Base-by-base conservation (phyloP, 225 moss, liverwort and hornwort species). In the Pseudisothecium myosuroides region DNA sequence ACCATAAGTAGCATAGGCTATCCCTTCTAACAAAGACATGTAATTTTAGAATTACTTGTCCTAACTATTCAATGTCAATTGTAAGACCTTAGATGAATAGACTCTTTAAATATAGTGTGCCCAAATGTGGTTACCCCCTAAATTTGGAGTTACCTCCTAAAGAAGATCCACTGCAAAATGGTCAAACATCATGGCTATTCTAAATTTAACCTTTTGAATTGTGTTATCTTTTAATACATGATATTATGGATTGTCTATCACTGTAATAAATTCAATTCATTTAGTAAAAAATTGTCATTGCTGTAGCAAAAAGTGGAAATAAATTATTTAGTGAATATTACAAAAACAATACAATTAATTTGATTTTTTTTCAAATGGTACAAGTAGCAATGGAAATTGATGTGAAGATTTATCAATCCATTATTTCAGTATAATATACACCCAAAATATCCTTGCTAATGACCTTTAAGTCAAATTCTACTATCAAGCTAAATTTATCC, bases 71-170 rank as follows among this genome's bases (percentile, higher is more conserved):
- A 9, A 2, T 72, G 6, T 27, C 43, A 43, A 43, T 72, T 43
- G 5, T 28, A 0, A 8, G 14, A 10, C 0, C 4, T 17, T 45
- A 41, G 0, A 28, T 9, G 10, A 45, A 28, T 73, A 45, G 3
- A 28, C 0, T 17, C 28, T 29, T 73, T 0, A 17, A 28, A n/a
- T n/a, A n/a, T n/a, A n/a, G 6, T 73, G 17, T 0, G 0, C 4
- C 6, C 0, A 45, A 73, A 45, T 17, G 3, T 6, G 0, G 1
- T 73, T n/a, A n/a, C n/a, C n/a, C n/a, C n/a, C n/a, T n/a, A n/a
- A n/a, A n/a, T n/a, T n/a, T 45, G 45, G 29, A 45, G 0, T 17
- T 43, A 28, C 6, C 1, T 10, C 5, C 0, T 14, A 9, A 28
- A 72, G 1, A 2, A 45, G 14, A 28, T 43, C 10, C 17, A 43